Evolutionary conservation across 2,329 filamentous ascomycete genomes (phyloP).

Genomic region (Grosmannia serpens): DNA sequence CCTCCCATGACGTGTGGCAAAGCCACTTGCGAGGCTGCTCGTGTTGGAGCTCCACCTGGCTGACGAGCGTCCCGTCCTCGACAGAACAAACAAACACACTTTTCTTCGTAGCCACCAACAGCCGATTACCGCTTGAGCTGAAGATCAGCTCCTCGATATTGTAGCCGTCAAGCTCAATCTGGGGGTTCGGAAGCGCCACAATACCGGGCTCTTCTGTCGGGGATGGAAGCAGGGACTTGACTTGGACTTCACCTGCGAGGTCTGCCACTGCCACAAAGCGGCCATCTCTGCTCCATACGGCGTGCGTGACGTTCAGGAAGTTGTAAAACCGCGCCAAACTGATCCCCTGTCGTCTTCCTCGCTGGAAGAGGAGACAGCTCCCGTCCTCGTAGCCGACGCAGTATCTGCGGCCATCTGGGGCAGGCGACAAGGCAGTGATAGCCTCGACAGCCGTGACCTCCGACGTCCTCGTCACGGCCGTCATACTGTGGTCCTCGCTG

Average conservation of each 20-base stretch:
- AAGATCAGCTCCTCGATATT: neutral
- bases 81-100: neutral
- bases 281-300: neutral
- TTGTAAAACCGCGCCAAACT: neutral
- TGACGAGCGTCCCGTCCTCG: neutral
- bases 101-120: neutral
- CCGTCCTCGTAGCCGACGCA: neutral
- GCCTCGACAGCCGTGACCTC: neutral
- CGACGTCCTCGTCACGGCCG: neutral
- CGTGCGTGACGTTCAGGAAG: neutral
- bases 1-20: neutral
- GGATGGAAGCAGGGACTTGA: neutral
- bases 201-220: neutral
- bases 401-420: neutral
- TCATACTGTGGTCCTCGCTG: neutral
- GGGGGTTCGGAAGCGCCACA: neutral
- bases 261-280: neutral
- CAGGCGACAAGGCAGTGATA: neutral
- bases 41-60: neutral
- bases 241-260: neutral
- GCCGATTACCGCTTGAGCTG: neutral
- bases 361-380: neutral
- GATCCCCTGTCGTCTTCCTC: neutral
- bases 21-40: neutral
- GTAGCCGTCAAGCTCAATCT: neutral